Evolutionary conservation across 306 rosid species (phyloP).

Genomic region (Cucurbita pepo): DNA sequence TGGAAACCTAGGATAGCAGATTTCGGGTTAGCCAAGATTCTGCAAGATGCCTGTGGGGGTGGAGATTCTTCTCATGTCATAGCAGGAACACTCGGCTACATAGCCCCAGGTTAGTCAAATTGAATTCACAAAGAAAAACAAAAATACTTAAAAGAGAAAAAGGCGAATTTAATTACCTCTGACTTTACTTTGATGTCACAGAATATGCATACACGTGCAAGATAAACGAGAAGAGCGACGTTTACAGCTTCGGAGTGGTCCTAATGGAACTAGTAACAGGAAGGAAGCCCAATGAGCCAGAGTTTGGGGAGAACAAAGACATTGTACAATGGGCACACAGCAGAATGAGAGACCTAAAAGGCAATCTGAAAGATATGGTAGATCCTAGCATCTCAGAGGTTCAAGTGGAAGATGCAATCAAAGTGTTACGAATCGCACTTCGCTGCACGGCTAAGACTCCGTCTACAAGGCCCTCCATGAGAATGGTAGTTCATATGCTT

Average conservation of each 20-base stretch:
- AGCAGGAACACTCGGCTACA: conserved; percentile 79
- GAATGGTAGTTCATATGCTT: conserved; percentile 77
- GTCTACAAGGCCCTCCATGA: conserved; percentile 70
- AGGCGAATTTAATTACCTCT: conserved; percentile 6
- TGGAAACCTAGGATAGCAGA: conserved; percentile 90
- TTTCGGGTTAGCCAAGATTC: conserved; percentile 78
- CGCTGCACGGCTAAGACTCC: conserved; percentile 46
- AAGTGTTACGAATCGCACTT: conserved; percentile 46
- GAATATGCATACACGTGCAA: conserved; percentile 71
- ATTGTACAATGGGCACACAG: conserved; percentile 59
- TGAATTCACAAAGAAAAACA: not conserved
- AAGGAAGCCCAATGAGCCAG: conserved; percentile 48
- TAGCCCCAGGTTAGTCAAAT: conserved; percentile 63
- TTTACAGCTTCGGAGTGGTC: conserved; percentile 81
- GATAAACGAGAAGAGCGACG: conserved; percentile 84
- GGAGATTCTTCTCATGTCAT: conserved; percentile 54
- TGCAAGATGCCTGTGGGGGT: conserved; percentile 26
- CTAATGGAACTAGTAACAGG: conserved; percentile 76
- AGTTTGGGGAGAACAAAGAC: conserved; percentile 62
- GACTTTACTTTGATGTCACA: conserved; percentile 16
- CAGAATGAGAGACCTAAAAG: conserved; percentile 24
- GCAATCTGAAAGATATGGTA: conserved; percentile 24
- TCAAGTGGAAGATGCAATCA: conserved; percentile 44
- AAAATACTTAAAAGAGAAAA: not conserved
- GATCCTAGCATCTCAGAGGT: conserved; percentile 40